Evolutionary conservation across 2,329 filamentous ascomycete genomes (phyloP).

Genomic region (Colletotrichum simmondsii): DNA sequence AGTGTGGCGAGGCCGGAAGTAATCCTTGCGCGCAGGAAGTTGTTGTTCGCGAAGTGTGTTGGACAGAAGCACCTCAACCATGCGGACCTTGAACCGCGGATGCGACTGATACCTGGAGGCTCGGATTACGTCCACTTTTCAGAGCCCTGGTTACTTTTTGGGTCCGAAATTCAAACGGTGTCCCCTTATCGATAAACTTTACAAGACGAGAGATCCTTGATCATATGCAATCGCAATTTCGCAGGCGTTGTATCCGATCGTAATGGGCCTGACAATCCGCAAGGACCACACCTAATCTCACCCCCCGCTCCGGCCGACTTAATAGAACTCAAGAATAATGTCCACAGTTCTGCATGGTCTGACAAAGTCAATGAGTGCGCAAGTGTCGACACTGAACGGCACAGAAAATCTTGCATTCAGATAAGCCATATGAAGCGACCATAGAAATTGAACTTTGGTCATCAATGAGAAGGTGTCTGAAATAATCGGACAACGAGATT

Average conservation of each 20-base stretch:
- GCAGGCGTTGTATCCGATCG: background rate
- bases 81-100: background rate
- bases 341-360: background rate
- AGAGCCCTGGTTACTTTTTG: background rate
- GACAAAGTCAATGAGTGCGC: no score
- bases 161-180: background rate
- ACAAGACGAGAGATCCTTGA: background rate
- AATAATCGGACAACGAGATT: no score
- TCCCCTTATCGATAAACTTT: background rate
- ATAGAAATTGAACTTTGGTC: no score
- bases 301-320: background rate
- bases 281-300: background rate
- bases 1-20: slow-evolving; percentile 3
- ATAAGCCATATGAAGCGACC: no score
- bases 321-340: background rate
- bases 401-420: no score
- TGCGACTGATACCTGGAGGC: background rate
- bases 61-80: no score
- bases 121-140: background rate
- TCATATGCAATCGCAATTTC: background rate
- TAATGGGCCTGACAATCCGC: background rate
- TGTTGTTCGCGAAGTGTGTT: background rate
- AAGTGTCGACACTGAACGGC: no score
- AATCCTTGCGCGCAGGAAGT: background rate
- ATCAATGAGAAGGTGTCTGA: no score